Conservation (phyloP, 1,284 basidiomycete genomes). For the Cryptococcus sp. region DNA sequence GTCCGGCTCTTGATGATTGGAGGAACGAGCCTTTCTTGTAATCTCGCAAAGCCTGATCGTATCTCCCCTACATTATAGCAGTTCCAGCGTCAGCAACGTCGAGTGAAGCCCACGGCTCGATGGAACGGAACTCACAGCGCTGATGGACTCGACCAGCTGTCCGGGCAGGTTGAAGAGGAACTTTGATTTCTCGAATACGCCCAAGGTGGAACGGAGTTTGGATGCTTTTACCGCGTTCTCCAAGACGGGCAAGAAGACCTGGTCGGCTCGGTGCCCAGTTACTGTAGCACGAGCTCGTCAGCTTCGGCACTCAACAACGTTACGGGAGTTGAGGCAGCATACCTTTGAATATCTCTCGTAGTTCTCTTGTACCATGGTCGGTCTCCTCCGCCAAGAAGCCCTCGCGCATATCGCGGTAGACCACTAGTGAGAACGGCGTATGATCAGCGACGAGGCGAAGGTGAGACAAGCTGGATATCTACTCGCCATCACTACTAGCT, state of each 20-base stretch:
- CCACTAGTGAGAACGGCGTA: conserved; percentile 58
- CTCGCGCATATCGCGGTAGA: conserved; percentile 91
- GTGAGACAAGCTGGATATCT: neutral
- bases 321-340: conserved; percentile 28
- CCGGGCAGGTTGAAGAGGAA: conserved; percentile 99
- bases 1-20: conserved; percentile 80
- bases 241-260: conserved; percentile 93
- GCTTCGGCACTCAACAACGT: too few species aligned
- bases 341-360: conserved; percentile 85
- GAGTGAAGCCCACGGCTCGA: neutral
- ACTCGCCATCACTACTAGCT: conserved; percentile 85
- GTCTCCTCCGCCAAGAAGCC: conserved; percentile 73
- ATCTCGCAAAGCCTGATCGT: conserved; percentile 89
- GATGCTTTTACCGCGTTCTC: conserved; percentile 95
- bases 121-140: conserved; percentile 65
- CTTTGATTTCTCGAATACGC: conserved; percentile 93
- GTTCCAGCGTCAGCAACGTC: neutral
- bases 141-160: conserved; percentile 84
- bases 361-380: conserved; percentile 80
- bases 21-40: conserved; percentile 97
- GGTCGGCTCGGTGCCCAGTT: conserved; percentile 85
- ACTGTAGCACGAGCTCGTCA: conserved; percentile 16
- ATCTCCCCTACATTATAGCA: conserved; percentile 70
- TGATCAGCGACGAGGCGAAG: too few species aligned
- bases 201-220: conserved; percentile 86